phyloP scores from a whole-genome alignment of 2,329 filamentous ascomycete genomes.

The Penicillium sp. region DNA sequence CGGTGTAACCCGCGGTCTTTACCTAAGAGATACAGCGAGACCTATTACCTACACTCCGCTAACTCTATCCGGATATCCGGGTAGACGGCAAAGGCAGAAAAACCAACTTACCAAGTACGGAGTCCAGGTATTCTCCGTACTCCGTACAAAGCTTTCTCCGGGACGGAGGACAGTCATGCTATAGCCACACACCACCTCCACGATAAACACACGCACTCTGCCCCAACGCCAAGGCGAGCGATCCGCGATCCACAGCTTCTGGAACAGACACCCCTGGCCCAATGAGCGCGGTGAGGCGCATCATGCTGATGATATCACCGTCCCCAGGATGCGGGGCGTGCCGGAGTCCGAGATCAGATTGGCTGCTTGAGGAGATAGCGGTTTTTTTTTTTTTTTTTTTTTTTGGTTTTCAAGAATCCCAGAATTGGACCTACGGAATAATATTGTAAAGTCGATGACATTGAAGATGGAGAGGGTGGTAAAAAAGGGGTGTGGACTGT shows the following conservation, averaged over 20 bases:
- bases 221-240: conserved; percentile 29
- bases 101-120: neutral
- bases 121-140: neutral
- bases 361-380: neutral
- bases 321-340: conserved; percentile 28
- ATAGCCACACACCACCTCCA: conserved; percentile 6
- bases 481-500: neutral
- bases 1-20: neutral
- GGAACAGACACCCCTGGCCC: conserved; percentile 26
- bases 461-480: neutral
- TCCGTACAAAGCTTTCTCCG: neutral
- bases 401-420: neutral
- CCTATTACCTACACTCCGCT: neutral
- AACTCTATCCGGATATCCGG: conserved; percentile 4
- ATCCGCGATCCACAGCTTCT: conserved; percentile 38
- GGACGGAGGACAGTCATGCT: conserved; percentile 2
- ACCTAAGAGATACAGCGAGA: neutral
- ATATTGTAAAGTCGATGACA: conserved; percentile 8
- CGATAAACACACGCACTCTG: conserved; percentile 11
- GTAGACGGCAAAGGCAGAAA: neutral
- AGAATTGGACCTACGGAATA: neutral
- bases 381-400: too few species aligned
- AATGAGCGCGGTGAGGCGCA: conserved; percentile 20
- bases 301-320: conserved; percentile 35
- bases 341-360: conserved; percentile 13